Percentiles rank a stretch among this genome's conserved stretches.
phyloP scores from a whole-genome alignment of 2,329 filamentous ascomycete genomes.

The Colletotrichum cuscutae region DNA sequence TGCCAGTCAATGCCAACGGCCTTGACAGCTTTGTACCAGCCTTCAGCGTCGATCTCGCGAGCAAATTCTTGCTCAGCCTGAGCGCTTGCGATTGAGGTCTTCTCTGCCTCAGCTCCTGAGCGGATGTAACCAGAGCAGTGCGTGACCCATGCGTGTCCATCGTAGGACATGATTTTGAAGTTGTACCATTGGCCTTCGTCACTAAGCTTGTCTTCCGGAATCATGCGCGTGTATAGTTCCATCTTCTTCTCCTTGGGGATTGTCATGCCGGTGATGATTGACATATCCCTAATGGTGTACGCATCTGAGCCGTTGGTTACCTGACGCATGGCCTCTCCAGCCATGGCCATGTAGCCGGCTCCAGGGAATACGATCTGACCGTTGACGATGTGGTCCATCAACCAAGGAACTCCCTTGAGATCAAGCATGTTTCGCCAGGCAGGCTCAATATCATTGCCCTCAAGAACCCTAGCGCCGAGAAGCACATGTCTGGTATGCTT shows the following conservation, averaged over 20 bases:
- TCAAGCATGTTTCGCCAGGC: conserved; percentile 27
- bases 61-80: conserved; percentile 11
- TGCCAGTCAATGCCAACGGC: conserved; percentile 23
- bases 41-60: neutral
- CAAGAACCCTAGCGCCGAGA: conserved; percentile 14
- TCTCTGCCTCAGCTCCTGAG: conserved; percentile 5
- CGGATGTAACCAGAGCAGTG: conserved; percentile 38
- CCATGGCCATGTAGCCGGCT: conserved; percentile 24
- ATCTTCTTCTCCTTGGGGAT: conserved; percentile 40
- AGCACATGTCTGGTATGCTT: conserved; percentile 15
- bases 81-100: neutral
- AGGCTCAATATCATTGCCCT: conserved; percentile 22
- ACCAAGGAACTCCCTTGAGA: conserved; percentile 21
- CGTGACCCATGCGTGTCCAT: conserved; percentile 41
- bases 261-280: conserved; percentile 42
- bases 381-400: conserved; percentile 27
- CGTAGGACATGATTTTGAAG: conserved; percentile 46
- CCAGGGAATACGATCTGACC: conserved; percentile 22
- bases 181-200: conserved; percentile 41
- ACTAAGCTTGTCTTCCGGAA: conserved; percentile 19
- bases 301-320: conserved; percentile 18
- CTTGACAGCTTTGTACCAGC: conserved; percentile 23
- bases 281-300: conserved; percentile 44
- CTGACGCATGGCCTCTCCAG: conserved; percentile 22
- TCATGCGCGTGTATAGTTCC: conserved; percentile 47